Base-by-base conservation (phyloP, 192 early-diverging fungal species). In the Backusella australiensis region DNA sequence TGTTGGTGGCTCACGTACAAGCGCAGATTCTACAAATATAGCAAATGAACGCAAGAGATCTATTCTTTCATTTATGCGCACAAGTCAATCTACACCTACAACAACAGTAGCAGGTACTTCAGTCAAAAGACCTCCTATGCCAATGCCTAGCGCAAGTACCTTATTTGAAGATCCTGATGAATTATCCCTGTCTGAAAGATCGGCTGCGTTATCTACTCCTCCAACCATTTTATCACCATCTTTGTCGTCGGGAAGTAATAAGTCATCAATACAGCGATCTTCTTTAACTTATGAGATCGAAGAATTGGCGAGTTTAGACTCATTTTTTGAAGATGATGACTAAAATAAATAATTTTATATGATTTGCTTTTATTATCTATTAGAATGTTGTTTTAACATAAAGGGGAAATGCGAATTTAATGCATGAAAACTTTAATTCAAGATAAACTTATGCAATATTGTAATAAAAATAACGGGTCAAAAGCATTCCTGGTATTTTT, bases 121-220 rank as follows among this genome's bases (percentile, higher is more conserved):
- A 17, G 9, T 38, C 0, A 71, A 52, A 7, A 35, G 32, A 53
- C 21, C 23, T 7, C 39, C n/a, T 38, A 56, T 34, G 7, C 67
- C 69, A 26, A 71, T 76, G 75, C 72, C 73, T 21, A 66, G 69
- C 34, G 5, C 78, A 29, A 72, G 78, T 70, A 79, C 72, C 0
- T 21, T 79, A 7, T 79, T 79, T 53, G 78, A 75, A 44, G 78
- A 79, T 63, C 78, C 78, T 4, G 78, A 79, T 38, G 78, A 79
- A 44, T 69, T 68, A 6, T 19, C 66, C 1, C 39, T 39, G 1
- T 44, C 39, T 15, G 68, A 69, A 38, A n/a, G 23, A 11, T 73
- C 78, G 11, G 68, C n/a, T 36, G 34, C 65, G 1, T 38, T 42
- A 6, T 35, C 32, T 1, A 69, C 69, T 1, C 21, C 49, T 21